A percentile compares a stretch with the other conserved stretches of the same genome.
Conservation (phyloP, 2,329 filamentous ascomycete species). For the Curvularia sp. region DNA sequence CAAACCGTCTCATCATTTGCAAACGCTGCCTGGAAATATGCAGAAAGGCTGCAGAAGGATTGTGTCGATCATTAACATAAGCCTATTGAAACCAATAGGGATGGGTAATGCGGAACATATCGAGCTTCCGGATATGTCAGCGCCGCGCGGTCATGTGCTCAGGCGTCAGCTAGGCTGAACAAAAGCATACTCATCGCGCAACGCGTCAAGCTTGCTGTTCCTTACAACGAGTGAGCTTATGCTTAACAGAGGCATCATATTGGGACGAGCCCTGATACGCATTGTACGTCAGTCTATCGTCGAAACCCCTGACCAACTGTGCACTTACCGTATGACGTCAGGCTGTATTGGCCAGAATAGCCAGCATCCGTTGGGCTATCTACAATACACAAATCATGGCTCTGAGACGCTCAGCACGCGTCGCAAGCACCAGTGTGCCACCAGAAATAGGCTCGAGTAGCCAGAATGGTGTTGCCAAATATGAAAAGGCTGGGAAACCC, state of each 20-base stretch:
- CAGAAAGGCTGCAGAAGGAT: background rate
- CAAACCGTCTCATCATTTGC: background rate
- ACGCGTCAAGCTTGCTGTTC: constrained; percentile 24
- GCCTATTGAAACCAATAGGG: background rate
- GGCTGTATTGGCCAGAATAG: constrained; percentile 14
- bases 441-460: constrained; percentile 27
- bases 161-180: constrained; percentile 30
- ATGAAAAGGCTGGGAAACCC: constrained; percentile 20
- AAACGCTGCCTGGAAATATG: background rate
- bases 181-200: constrained; percentile 16
- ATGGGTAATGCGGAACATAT: constrained; percentile 14
- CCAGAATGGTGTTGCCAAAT: constrained; percentile 18
- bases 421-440: constrained; percentile 44
- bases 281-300: constrained; percentile 10
- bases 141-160: constrained; percentile 34
- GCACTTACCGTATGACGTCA: constrained; percentile 32
- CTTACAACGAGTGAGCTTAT: constrained; percentile 11
- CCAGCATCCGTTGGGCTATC: background rate
- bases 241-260: background rate
- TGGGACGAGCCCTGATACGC: background rate
- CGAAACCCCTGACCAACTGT: constrained; percentile 56
- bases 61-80: background rate
- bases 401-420: constrained; percentile 60
- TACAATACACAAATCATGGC: constrained; percentile 53
- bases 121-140: constrained; percentile 32